Base-by-base conservation (phyloP, 352 stramenopile genomes). In the Phytopythium aichiense region DNA sequence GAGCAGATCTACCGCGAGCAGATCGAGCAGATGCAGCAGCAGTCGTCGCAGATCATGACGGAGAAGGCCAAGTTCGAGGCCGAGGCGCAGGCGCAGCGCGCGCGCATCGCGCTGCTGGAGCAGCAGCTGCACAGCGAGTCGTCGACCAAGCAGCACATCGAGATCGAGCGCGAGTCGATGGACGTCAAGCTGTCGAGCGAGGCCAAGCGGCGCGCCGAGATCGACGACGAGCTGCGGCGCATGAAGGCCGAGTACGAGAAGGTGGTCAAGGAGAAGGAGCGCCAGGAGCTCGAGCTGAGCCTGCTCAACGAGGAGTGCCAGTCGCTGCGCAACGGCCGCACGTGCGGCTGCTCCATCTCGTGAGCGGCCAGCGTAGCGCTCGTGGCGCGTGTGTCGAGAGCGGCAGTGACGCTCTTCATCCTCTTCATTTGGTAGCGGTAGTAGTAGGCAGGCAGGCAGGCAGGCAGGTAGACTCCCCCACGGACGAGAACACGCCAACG, bases 1-100 rank as follows among this genome's bases (percentile, higher is more conserved):
- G 81, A 92, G 49, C 81, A 93, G 70, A 89, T 94, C 65, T 92
- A 91, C 73, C 86, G 87, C 62, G 82, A 92, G 66, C 84, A 94
- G 72, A 91, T 95, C 57, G 87, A 95, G 65, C 77, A 91, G 67
- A 88, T 93, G 78, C 79, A 92, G 61, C 67, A 73, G 20, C 72
- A 77, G 50, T 90, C 84, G 56, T 93, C 87, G 30, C 69, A 89
- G 51, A 81, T 91, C 43, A 66, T 89, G 74, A 89, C 77, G 0
- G 83, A 93, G 57, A 91, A 91, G 62, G 83, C 81, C 9, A 71
- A 74, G 35, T 90, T 80, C 43, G 72, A 88, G 54, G 80, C 79
- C 1, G 82, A 93, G 51, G 63, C 82, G 12, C 68, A 95, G 62
- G 69, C 82, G 13, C 79, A 94, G 64, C 70, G 76, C 7, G 78